Conservation (phyloP, 305 asterid species). For the Ilex paraguariensis region DNA sequence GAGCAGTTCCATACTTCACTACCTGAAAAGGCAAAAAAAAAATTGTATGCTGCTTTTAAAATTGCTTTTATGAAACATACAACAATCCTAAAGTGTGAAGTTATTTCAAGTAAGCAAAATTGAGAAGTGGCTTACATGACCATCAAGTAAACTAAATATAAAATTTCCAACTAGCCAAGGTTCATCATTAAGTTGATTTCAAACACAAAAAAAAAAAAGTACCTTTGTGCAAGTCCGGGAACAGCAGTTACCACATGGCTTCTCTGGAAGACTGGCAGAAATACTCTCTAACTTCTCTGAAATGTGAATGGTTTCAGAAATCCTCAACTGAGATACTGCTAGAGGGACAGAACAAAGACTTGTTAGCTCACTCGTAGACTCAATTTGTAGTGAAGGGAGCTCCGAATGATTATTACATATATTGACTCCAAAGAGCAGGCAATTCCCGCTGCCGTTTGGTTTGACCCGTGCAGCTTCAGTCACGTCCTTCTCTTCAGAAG, state of each 20-base stretch:
- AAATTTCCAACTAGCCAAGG: neutral
- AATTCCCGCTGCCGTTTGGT: neutral
- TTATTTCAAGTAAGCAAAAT: neutral
- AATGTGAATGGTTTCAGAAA: neutral
- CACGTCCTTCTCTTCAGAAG: neutral
- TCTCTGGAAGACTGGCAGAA: neutral
- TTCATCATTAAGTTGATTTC: neutral
- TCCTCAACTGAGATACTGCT: neutral
- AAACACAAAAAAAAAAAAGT: neutral
- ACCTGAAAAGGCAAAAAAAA: neutral
- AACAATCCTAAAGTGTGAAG: neutral
- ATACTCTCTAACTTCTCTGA: neutral
- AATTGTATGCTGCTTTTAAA: too few relatives aligned
- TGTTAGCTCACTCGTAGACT: neutral
- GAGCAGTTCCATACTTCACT: slow-evolving; percentile 12
- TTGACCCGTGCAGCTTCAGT: neutral
- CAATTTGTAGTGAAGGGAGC: neutral
- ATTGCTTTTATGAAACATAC: neutral
- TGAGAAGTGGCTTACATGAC: neutral
- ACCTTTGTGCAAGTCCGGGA: slow-evolving; percentile 1
- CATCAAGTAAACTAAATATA: neutral
- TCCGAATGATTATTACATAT: neutral
- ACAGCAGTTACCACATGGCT: neutral
- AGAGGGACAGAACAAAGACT: neutral
- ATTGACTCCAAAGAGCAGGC: neutral